Base-by-base conservation (phyloP, 139 green algal genomes). In the Monoraphidium neglectum region DNA sequence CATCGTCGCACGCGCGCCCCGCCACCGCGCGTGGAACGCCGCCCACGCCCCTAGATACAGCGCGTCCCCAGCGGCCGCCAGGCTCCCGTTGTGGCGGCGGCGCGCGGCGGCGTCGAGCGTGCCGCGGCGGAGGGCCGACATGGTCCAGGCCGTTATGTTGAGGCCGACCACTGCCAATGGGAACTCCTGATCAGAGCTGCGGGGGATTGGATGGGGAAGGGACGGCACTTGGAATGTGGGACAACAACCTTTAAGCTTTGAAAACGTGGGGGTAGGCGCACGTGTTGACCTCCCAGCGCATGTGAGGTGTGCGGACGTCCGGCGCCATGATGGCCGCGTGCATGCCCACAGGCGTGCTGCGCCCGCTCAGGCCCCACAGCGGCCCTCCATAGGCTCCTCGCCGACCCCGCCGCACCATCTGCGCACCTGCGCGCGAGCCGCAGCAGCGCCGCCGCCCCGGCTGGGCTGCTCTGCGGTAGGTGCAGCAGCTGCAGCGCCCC, bases 111-210 rank as follows among this genome's bases (percentile, higher is more conserved):
- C 33, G 28, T 4, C 18, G 1, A 79, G 63, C 2, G 13, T 26
- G 12, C 73, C 73, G 16, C 3, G 3, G 18, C 73, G 53, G 23
- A 73, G 46, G 3, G 63, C 62, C 21, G 28, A 53, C 46, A 93
- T 69, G n/a, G 74, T 74, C 83, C 83, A 90, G 51, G 77, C 76
- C n/a, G 86, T 93, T 47, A 93, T 70, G 72, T 93, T 94, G 37
- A 94, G 67, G 0, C 76, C 83, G 23, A 93, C 84, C 3, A 87
- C 61, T 4, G 85, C 84, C 37, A 94, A 77, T 0, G 90, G 90
- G 73, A 93, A 94, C 78, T 92, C 85, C 8, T 93, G 84, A 1
- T 26, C 6, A 0, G 24, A 18, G 51, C 73, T 79, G 73, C 53
- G 51, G 0, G 54, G 2, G 3, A 51, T 12, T 2, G 69, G 28